phyloP scores from a whole-genome alignment of 192 early-diverging fungal species.

The Linnemannia hyalina region DNA sequence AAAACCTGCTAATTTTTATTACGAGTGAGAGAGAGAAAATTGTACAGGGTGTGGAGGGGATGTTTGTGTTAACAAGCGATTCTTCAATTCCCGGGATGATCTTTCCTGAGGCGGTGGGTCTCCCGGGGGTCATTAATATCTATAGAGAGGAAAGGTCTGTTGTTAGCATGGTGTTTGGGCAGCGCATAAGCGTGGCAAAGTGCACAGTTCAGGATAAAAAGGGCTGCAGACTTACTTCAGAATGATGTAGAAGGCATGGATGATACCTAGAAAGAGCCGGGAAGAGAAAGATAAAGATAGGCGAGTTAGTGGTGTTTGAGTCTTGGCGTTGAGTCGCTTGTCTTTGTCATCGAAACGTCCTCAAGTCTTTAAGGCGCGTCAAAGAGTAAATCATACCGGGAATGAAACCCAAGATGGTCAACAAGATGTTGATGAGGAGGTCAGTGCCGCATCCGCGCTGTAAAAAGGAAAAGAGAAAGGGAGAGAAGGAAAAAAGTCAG shows the following conservation, averaged over 20 bases:
- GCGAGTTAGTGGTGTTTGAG: background rate
- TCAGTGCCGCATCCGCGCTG: constrained; percentile 66
- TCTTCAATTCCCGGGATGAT: constrained; percentile 1
- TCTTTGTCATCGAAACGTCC: background rate
- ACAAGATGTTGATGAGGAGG: constrained; percentile 75
- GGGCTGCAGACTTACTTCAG: constrained; percentile 30
- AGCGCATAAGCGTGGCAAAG: too few species aligned
- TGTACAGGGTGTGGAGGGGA: background rate
- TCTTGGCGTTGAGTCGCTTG: background rate
- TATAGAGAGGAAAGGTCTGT: background rate
- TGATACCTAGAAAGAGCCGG: constrained; percentile 28
- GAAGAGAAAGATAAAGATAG: background rate
- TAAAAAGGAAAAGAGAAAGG: background rate
- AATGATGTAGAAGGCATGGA: constrained; percentile 59
- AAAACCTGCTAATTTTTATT: background rate
- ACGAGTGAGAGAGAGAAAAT: background rate
- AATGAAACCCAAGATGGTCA: constrained; percentile 77
- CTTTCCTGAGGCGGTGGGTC: background rate
- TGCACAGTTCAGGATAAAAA: background rate
- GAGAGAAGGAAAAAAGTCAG: background rate
- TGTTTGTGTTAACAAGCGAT: background rate
- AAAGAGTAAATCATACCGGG: constrained; percentile 62
- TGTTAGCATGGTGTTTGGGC: background rate
- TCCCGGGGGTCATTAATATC: constrained; percentile 3
- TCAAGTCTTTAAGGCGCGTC: background rate